Conservation (phyloP, 2,329 filamentous ascomycete species). For the Rhinocladiella similis region DNA sequence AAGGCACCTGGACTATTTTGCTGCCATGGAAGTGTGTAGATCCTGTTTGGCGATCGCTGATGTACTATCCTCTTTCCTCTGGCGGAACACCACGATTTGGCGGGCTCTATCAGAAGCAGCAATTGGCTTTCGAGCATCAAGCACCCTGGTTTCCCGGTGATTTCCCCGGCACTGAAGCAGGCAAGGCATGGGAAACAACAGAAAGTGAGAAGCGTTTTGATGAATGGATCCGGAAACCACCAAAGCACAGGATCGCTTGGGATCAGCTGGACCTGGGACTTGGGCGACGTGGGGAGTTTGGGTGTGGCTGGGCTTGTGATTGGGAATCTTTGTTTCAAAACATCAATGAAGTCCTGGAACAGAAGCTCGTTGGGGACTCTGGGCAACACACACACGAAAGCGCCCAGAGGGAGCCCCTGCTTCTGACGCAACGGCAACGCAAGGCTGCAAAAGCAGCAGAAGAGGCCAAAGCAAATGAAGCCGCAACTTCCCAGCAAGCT, state of each 20-base stretch:
- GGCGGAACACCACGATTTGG: constrained; percentile 82
- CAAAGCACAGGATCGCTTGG: constrained; percentile 77
- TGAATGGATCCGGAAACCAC: constrained; percentile 75
- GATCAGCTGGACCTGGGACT: constrained; percentile 71
- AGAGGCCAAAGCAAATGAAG: constrained; percentile 5
- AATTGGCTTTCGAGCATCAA: constrained; percentile 77
- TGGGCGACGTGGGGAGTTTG: constrained; percentile 77
- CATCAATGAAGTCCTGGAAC: neutral
- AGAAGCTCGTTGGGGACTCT: too few species aligned
- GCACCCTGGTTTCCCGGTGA: constrained; percentile 85
- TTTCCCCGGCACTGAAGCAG: constrained; percentile 75
- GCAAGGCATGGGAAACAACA: constrained; percentile 72
- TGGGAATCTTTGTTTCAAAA: constrained; percentile 67
- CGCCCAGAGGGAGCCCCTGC: neutral
- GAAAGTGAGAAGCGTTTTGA: constrained; percentile 61
- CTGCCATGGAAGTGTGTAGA: constrained; percentile 88
- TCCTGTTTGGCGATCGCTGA: constrained; percentile 80
- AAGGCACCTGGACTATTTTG: constrained; percentile 78
- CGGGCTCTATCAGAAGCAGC: constrained; percentile 74
- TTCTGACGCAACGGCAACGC: constrained; percentile 25
- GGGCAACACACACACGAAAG: neutral
- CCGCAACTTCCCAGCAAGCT: constrained; percentile 14
- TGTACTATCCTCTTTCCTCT: constrained; percentile 76
- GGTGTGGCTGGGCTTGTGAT: constrained; percentile 78
- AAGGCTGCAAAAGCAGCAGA: constrained; percentile 23